phyloP scores from a whole-genome alignment of 805 yeast species.

The Komagataella populi region DNA sequence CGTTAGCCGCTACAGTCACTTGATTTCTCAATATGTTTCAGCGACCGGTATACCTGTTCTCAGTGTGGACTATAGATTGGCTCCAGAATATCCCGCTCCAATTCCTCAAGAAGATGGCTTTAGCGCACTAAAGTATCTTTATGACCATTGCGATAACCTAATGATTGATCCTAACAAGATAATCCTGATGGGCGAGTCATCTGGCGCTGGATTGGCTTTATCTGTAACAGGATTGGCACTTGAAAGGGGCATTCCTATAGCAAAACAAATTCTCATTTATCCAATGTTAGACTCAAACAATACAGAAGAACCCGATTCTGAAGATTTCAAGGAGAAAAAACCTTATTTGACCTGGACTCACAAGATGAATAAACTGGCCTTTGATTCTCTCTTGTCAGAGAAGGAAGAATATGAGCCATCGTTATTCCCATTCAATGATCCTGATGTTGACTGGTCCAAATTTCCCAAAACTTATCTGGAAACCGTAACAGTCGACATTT shows the following conservation, averaged over 20 bases:
- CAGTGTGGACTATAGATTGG: constrained; percentile 1
- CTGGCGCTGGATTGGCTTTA: neutral
- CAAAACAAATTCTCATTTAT: neutral
- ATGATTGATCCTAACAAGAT: neutral
- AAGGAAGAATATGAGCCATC: neutral
- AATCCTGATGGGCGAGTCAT: neutral
- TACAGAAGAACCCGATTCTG: neutral
- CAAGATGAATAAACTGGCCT: neutral
- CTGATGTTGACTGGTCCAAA: neutral
- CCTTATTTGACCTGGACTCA: neutral
- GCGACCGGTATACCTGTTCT: neutral
- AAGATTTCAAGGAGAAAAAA: neutral
- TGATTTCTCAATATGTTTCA: neutral
- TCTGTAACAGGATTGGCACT: neutral
- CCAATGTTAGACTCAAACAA: neutral
- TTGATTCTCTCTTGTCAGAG: neutral
- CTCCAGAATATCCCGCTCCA: neutral
- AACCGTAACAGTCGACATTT: neutral
- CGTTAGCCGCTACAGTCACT: neutral
- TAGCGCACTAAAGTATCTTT: neutral
- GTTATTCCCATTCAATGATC: neutral
- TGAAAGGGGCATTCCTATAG: neutral
- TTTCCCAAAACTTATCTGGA: neutral
- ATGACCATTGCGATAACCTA: neutral
- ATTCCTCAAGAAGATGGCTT: neutral